A percentile compares a stretch with the other conserved stretches of the same genome.
Conservation (phyloP, 2,329 filamentous ascomycete species). For the Aspergillus terreus region DNA sequence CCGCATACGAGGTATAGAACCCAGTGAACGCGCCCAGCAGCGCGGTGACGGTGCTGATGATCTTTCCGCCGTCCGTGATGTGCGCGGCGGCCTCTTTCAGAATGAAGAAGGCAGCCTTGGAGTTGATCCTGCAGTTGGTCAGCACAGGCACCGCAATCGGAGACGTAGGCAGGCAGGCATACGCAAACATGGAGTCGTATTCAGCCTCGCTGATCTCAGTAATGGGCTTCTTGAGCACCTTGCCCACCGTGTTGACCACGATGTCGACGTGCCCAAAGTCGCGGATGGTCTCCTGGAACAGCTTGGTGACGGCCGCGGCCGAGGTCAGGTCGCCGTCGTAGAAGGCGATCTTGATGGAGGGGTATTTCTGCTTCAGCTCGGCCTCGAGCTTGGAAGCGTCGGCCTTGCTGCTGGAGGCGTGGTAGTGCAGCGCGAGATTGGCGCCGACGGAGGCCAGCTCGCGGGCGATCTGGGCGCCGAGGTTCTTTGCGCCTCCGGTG, state of each 20-base stretch:
- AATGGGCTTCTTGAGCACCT: constrained; percentile 48
- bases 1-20: constrained; percentile 46
- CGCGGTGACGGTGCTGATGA: constrained; percentile 46
- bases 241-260: constrained; percentile 50
- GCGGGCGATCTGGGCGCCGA: constrained; percentile 38
- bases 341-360: constrained; percentile 33
- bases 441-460: constrained; percentile 35
- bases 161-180: constrained; percentile 13
- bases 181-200: constrained; percentile 49
- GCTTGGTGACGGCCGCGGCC: constrained; percentile 35
- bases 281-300: constrained; percentile 40
- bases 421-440: constrained; percentile 41
- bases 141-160: no score
- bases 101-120: constrained; percentile 46
- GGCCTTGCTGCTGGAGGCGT: constrained; percentile 37
- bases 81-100: constrained; percentile 43
- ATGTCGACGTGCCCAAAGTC: constrained; percentile 49
- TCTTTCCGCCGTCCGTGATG: constrained; percentile 44
- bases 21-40: constrained; percentile 47
- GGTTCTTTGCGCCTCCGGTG: constrained; percentile 43
- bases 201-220: constrained; percentile 43
- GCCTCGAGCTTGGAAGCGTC: constrained; percentile 35
- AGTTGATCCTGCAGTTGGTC: constrained; percentile 37
- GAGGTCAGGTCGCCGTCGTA: constrained; percentile 46
- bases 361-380: constrained; percentile 33